Evolutionary conservation across 2,329 filamentous ascomycete species (phyloP).

Genomic region (Colletotrichum abscissum): DNA sequence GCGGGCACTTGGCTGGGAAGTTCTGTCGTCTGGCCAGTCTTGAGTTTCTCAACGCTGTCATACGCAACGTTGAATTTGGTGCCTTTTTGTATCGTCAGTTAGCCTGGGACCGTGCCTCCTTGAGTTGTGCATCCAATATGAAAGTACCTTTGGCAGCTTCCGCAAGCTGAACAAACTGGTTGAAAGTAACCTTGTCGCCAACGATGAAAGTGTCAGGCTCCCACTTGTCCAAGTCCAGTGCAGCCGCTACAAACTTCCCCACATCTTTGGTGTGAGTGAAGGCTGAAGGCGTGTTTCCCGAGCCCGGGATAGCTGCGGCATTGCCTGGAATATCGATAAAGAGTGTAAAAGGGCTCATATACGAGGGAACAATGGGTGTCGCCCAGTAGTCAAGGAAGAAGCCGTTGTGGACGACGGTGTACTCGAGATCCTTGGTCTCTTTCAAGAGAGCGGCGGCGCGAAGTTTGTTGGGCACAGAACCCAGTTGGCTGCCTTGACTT

Average conservation of each 20-base stretch:
- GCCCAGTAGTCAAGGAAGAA: slow-evolving; percentile 60
- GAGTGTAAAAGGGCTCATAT: slow-evolving; percentile 52
- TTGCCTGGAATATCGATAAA: slow-evolving; percentile 56
- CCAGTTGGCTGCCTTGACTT: slow-evolving; percentile 17
- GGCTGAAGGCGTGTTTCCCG: slow-evolving; percentile 54
- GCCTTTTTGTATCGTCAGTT: slow-evolving; percentile 32
- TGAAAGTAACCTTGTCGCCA: slow-evolving; percentile 56
- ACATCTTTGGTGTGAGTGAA: slow-evolving; percentile 63
- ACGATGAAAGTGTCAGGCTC: slow-evolving; percentile 48
- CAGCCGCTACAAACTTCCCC: slow-evolving; percentile 55
- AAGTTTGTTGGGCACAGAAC: slow-evolving; percentile 23
- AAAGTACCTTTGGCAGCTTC: slow-evolving; percentile 47
- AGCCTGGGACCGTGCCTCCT: too few relatives aligned
- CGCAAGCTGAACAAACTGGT: slow-evolving; percentile 55
- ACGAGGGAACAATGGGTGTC: slow-evolving; percentile 48
- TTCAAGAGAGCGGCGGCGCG: slow-evolving; percentile 40
- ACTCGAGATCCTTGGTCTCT: slow-evolving; percentile 46
- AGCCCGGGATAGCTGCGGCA: slow-evolving; percentile 59
- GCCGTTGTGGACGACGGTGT: slow-evolving; percentile 51
- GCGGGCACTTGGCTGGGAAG: slow-evolving; percentile 40
- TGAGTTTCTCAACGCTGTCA: slow-evolving; percentile 46
- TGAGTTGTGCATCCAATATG: too few relatives aligned
- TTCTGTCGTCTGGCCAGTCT: slow-evolving; percentile 47
- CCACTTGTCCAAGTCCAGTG: slow-evolving; percentile 57
- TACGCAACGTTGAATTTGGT: slow-evolving; percentile 48